Base-by-base conservation (phyloP, 768 basidiomycete genomes). In the Boletellus ananiceps region DNA sequence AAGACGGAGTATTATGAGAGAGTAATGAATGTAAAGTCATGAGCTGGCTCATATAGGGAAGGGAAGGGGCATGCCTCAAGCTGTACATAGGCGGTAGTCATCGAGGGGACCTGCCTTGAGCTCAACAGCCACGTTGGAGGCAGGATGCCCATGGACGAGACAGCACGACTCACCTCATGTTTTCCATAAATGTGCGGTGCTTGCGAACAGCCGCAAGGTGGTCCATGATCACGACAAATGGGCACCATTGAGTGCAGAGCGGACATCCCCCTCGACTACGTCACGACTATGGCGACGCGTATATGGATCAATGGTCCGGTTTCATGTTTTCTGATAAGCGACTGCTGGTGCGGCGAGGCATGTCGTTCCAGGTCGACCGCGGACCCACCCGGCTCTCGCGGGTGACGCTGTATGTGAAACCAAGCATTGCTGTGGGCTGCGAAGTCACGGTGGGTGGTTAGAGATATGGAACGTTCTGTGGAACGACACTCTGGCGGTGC, bases 161-260 rank as follows among this genome's bases (percentile, higher is more conserved):
- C 54, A 57, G 40, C 64, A 67, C 63, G 64, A 60, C 66, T 45
- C 60, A 68, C 66, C 66, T 68, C 66, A 69, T 68, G 66, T 66
- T 68, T 68, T 62, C 66, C 64, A 61, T 69, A 60, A 57, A 54
- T 52, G 54, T 57, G 62, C 55, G 33, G 52, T 68, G 60, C 59
- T 55, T 57, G 57, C 40, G 59, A 61, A 66, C 54, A 62, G 59
- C 62, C 67, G 62, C 66, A 34, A 60, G 57, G 63, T 64, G 58
- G 58, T 60, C 58, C 57, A 57, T 47, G 57, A 69, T 68, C 64
- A 54, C 61, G 66, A 68, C 59, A 61, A 66, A 62, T 56, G 55
- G 39, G 55, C 57, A 61, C 58, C 61, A 52, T 54, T 42, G 52
- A 47, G 40, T 40, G 51, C 56, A 57, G 49, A 59, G 57, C 57